These are phyloP conservation scores for Nitzschia putrida DNA, from an alignment of 108 stramenopile genomes.

Conservation along the genomic window DNA sequence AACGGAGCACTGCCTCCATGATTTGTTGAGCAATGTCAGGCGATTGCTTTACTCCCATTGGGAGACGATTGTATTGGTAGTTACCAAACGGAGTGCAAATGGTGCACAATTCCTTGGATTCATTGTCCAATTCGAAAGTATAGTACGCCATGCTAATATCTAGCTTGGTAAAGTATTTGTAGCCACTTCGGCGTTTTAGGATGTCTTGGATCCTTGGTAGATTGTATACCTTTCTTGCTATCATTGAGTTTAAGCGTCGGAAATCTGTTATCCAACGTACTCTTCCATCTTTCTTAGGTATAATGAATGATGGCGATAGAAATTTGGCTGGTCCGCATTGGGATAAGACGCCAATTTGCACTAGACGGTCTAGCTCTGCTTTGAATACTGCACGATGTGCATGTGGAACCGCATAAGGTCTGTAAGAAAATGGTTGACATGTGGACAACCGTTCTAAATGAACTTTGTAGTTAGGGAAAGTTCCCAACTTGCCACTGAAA, in stretches of 20 bases:
- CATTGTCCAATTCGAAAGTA: too few relatives aligned
- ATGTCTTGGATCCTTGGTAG: constrained; percentile 6
- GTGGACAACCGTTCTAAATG: constrained; percentile 38
- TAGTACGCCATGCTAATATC: too few relatives aligned
- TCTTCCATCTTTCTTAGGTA: constrained; percentile 34
- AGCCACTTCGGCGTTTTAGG: too few relatives aligned
- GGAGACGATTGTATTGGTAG: too few relatives aligned
- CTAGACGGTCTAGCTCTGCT: constrained; percentile 2
- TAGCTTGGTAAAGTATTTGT: too few relatives aligned
- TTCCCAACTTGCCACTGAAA: constrained; percentile 24
- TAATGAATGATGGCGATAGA: constrained; percentile 31
- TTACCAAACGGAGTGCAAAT: too few relatives aligned
- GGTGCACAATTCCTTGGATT: too few relatives aligned
- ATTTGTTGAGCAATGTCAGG: constrained; percentile 50
- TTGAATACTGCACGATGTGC: too few relatives aligned
- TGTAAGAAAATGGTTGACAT: constrained; percentile 33
- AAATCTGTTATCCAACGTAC: constrained; percentile 28
- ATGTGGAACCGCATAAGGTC: constrained; percentile 33
- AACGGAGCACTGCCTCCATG: constrained; percentile 35
- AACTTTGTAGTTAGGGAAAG: background rate
- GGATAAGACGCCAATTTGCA: background rate
- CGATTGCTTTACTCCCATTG: constrained; percentile 34
- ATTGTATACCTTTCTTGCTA: background rate
- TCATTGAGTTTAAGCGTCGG: background rate
- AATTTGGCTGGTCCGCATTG: background rate